phyloP scores from a whole-genome alignment of 495 filamentous ascomycete genomes.

The Tuber indicum region DNA sequence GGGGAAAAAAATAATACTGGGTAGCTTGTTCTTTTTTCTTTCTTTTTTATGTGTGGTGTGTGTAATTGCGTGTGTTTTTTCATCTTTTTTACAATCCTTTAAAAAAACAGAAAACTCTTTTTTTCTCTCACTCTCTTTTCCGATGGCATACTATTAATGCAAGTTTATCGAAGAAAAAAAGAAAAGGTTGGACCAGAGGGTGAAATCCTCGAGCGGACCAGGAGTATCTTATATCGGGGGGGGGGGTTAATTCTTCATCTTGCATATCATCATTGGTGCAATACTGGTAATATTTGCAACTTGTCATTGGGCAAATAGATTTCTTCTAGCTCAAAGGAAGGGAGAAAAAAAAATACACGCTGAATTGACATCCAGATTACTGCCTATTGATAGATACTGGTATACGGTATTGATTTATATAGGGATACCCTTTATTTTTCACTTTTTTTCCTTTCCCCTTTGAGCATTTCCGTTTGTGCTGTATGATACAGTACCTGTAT shows the following conservation, averaged over 20 bases:
- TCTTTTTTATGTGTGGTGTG: constrained; percentile 8
- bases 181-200: neutral
- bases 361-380: neutral
- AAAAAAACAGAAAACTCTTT: neutral
- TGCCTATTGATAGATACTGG: neutral
- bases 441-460: neutral
- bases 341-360: neutral
- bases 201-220: neutral
- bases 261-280: neutral
- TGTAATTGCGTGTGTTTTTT: constrained; percentile 19
- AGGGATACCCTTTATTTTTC: constrained; percentile 16
- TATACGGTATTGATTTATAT: constrained; percentile 16
- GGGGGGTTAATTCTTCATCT: neutral
- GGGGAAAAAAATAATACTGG: constrained; percentile 21
- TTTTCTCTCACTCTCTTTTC: neutral
- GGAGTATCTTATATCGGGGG: neutral
- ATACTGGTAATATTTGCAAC: neutral
- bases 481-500: neutral
- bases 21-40: constrained; percentile 27
- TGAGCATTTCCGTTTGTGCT: neutral
- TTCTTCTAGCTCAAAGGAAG: neutral
- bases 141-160: neutral
- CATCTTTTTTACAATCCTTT: neutral
- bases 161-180: neutral
- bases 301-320: neutral